phyloP scores from a whole-genome alignment of 345 rosid genomes.

The Combretum micranthum region DNA sequence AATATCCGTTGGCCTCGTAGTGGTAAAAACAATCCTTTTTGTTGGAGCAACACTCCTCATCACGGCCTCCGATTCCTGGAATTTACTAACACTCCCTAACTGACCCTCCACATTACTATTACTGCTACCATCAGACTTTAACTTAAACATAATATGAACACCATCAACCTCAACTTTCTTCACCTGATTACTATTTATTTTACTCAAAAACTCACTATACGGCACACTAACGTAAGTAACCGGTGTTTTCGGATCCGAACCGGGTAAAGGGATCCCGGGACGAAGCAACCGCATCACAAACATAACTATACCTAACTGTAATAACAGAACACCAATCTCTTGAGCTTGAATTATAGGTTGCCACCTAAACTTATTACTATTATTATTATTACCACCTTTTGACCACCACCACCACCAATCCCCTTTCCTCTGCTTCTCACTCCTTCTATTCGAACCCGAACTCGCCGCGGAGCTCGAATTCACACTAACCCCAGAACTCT shows the following conservation, averaged over 20 bases:
- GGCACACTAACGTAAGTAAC: slow-evolving; percentile 65
- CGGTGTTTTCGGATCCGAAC: slow-evolving; percentile 69
- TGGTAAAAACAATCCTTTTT: slow-evolving; percentile 61
- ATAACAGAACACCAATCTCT: slow-evolving; percentile 64
- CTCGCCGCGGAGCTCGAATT: slow-evolving; percentile 16
- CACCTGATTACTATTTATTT: slow-evolving; percentile 58
- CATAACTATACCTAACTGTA: slow-evolving; percentile 75
- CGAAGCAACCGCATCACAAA: slow-evolving; percentile 80
- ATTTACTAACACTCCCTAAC: slow-evolving; percentile 17
- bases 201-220: slow-evolving; percentile 78
- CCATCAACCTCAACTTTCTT: slow-evolving; percentile 90
- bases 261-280: slow-evolving; percentile 78
- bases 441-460: slow-evolving; percentile 37
- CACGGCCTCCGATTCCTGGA: slow-evolving; percentile 56
- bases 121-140: slow-evolving; percentile 42
- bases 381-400: slow-evolving; percentile 22
- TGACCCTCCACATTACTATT: slow-evolving; percentile 33
- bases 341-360: slow-evolving; percentile 73
- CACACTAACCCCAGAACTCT: slow-evolving; percentile 22
- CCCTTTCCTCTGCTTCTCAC: slow-evolving; percentile 45
- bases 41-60: slow-evolving; percentile 55
- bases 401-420: slow-evolving; percentile 68
- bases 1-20: slow-evolving; percentile 73
- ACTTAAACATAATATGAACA: slow-evolving; percentile 71
- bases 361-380: slow-evolving; percentile 51